These are phyloP conservation scores for Arxiozyma slooffiae DNA, from an alignment of 1,139 yeast genomes.

Conservation along the genomic window DNA sequence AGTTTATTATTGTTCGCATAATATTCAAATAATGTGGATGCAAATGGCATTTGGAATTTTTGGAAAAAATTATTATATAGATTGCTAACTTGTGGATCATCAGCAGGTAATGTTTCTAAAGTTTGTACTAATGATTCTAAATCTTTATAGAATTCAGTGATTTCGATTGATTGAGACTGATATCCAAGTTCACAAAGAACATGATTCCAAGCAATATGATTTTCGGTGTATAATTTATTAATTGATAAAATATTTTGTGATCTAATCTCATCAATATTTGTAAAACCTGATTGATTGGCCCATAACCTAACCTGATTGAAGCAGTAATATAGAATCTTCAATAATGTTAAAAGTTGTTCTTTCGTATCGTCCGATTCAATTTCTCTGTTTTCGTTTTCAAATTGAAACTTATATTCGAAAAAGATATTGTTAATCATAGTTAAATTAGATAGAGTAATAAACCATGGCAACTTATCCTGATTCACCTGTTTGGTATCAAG, in stretches of 20 bases:
- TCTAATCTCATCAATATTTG: not conserved
- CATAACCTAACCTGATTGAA: constrained; percentile 30
- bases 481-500: constrained; percentile 23
- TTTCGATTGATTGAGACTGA: constrained; percentile 45
- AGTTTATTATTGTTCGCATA: constrained; percentile 48
- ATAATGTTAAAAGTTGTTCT: constrained; percentile 24
- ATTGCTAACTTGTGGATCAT: constrained; percentile 37
- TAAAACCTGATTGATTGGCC: constrained; percentile 18
- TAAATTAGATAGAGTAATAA: constrained; percentile 21
- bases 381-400: not conserved
- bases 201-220: constrained; percentile 42
- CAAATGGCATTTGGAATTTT: constrained; percentile 60
- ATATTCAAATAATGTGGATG: constrained; percentile 51
- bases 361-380: constrained; percentile 8
- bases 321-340: constrained; percentile 31
- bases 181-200: constrained; percentile 41
- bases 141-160: constrained; percentile 61
- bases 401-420: constrained; percentile 19
- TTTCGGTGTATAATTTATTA: constrained; percentile 21
- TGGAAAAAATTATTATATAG: constrained; percentile 47
- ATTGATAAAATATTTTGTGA: constrained; percentile 7
- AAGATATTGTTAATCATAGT: constrained; percentile 26
- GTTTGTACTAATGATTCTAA: constrained; percentile 57
- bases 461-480: constrained; percentile 31
- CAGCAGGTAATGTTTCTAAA: constrained; percentile 44